These are phyloP conservation scores for Geranium rotundifolium DNA, from an alignment of 345 rosid genomes.

Conservation along the genomic window DNA sequence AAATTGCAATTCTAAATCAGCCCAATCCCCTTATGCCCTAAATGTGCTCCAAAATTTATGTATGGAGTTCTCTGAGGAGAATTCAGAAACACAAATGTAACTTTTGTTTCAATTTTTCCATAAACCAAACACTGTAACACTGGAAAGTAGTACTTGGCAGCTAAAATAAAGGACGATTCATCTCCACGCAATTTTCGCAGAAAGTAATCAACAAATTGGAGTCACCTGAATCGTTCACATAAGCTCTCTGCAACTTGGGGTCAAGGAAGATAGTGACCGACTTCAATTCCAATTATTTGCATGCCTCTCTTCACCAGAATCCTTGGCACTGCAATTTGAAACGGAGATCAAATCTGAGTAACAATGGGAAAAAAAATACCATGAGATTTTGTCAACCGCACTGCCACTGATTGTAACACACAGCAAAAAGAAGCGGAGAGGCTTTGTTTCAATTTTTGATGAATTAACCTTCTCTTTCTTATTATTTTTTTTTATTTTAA, in stretches of 20 bases:
- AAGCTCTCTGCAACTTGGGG: slow-evolving; percentile 31
- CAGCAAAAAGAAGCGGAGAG: background rate
- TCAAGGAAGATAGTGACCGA: slow-evolving; percentile 32
- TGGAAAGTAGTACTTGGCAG: too few relatives aligned
- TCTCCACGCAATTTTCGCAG: too few relatives aligned
- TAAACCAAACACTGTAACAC: slow-evolving; percentile 5
- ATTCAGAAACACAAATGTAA: background rate
- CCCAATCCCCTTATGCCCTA: too few relatives aligned
- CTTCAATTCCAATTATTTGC: background rate
- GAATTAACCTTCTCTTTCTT: too few relatives aligned
- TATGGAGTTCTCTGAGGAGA: background rate
- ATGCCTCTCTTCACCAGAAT: background rate
- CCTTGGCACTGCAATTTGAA: background rate
- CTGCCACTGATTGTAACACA: background rate
- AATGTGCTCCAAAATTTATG: too few relatives aligned
- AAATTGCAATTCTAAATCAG: too few relatives aligned
- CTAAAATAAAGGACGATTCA: too few relatives aligned
- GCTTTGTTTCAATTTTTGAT: too few relatives aligned
- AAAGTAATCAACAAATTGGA: background rate
- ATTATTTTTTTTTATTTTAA: too few relatives aligned
- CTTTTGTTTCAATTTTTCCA: background rate
- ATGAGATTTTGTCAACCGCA: background rate
- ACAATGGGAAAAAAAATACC: background rate
- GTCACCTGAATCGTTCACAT: slow-evolving; percentile 28
- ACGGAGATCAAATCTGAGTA: background rate